Conservation (phyloP, 805 yeast genomes). For the Pichia scutulata region DNA sequence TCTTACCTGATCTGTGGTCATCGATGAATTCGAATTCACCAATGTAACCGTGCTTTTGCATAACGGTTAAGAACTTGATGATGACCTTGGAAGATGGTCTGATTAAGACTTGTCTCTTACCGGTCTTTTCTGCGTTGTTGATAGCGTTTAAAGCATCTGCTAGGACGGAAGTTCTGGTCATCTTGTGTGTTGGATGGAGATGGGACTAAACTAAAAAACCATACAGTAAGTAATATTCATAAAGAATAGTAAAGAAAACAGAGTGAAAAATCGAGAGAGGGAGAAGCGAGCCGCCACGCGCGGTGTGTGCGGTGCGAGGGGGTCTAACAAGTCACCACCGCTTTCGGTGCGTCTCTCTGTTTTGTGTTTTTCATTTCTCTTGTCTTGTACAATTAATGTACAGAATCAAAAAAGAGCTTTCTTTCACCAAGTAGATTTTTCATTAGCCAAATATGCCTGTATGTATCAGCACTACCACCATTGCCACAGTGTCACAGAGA, state of each 20-base stretch:
- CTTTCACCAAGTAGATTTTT: not conserved
- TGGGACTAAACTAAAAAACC: not conserved
- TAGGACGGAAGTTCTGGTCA: conserved; percentile 97
- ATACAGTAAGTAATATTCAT: too few relatives aligned
- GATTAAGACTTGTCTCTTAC: conserved; percentile 97
- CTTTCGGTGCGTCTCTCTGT: not conserved
- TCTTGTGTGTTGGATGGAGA: conserved; percentile 23
- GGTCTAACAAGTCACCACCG: not conserved
- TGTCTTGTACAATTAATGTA: too few relatives aligned
- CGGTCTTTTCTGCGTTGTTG: conserved; percentile 98
- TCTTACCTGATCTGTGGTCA: conserved; percentile 98
- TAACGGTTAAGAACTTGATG: conserved; percentile 92
- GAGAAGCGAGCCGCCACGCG: not conserved
- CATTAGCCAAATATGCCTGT: conserved; percentile 8
- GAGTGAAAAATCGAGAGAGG: not conserved
- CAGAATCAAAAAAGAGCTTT: not conserved
- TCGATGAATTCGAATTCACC: conserved; percentile 97
- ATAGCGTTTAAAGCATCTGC: conserved; percentile 98
- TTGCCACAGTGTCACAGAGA: not conserved
- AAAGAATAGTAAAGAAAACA: not conserved
- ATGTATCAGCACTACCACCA: not conserved
- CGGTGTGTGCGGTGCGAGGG: conserved; percentile 5
- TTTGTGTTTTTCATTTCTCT: not conserved
- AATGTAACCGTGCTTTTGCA: conserved; percentile 97
- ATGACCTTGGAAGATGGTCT: conserved; percentile 98